A percentile compares a stretch with the other conserved stretches of the same genome.
Conservation (phyloP, 2,329 filamentous ascomycete species). For the Fusarium duplospermum region DNA sequence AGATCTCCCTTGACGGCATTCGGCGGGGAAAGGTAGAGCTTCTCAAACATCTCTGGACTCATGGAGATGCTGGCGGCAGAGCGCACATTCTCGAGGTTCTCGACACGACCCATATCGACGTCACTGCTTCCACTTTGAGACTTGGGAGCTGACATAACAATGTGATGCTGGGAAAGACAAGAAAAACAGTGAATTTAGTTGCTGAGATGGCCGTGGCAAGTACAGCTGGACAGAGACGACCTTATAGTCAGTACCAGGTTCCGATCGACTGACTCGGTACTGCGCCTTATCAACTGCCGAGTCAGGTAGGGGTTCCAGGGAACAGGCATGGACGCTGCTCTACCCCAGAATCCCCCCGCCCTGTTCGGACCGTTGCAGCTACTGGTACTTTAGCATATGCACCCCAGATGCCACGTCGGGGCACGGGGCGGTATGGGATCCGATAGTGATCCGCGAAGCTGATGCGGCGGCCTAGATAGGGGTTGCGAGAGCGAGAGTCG, state of each 20-base stretch:
- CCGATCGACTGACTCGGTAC: background rate
- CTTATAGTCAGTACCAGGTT: background rate
- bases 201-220: background rate
- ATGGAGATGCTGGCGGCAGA: slow-evolving; percentile 56
- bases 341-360: background rate
- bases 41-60: slow-evolving; percentile 70
- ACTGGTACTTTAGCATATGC: background rate
- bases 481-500: background rate
- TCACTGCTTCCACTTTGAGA: background rate
- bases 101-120: background rate
- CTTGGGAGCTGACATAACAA: background rate
- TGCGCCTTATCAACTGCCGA: background rate
- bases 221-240: background rate
- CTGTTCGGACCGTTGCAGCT: background rate
- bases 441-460: background rate
- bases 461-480: background rate
- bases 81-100: slow-evolving; percentile 21
- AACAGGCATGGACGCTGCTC: background rate
- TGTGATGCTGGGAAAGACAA: background rate
- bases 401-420: background rate
- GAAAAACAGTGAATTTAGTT: background rate
- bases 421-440: background rate
- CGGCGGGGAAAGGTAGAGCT: slow-evolving; percentile 67
- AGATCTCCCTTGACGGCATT: slow-evolving; percentile 62
- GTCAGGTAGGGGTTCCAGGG: background rate